Percentiles rank a stretch among this genome's conserved stretches.
phyloP scores from a whole-genome alignment of 345 rosid species.

The Pelargonium nanum region DNA sequence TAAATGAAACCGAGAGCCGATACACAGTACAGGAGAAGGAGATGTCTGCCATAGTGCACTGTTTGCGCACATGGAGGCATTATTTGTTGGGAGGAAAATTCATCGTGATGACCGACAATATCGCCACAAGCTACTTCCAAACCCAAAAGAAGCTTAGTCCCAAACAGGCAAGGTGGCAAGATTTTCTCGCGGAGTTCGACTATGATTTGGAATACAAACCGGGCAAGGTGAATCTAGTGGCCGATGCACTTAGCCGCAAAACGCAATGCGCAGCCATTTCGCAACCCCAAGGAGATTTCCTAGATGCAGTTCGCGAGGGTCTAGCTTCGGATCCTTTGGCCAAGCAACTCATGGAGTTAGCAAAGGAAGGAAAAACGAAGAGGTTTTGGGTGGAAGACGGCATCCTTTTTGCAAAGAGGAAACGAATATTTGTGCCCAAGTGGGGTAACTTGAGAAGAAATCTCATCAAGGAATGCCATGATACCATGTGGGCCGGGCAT shows the following conservation, averaged over 20 bases:
- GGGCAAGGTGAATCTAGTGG: not conserved
- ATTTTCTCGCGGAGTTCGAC: not conserved
- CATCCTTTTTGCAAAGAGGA: not conserved
- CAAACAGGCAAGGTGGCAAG: not conserved
- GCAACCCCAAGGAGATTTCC: too few species aligned
- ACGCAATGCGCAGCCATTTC: too few species aligned
- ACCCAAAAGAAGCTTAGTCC: not conserved
- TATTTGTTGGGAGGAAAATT: not conserved
- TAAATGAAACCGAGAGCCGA: not conserved
- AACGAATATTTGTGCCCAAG: rapidly evolving
- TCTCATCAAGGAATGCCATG: not conserved
- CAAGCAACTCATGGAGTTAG: not conserved
- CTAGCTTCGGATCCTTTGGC: not conserved
- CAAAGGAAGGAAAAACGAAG: not conserved
- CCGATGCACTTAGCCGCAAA: not conserved
- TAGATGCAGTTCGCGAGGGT: too few species aligned
- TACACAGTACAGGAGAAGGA: conserved; percentile 4
- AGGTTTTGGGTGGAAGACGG: not conserved
- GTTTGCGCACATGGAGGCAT: not conserved
- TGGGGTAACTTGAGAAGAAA: not conserved
- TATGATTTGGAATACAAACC: not conserved
- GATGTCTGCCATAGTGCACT: not conserved
- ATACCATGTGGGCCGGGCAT: not conserved
- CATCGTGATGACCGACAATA: not conserved
- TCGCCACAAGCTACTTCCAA: conserved; percentile 3